These are phyloP conservation scores for Emericellopsis terricola DNA, from an alignment of 495 filamentous ascomycete genomes.

Conservation along the genomic window DNA sequence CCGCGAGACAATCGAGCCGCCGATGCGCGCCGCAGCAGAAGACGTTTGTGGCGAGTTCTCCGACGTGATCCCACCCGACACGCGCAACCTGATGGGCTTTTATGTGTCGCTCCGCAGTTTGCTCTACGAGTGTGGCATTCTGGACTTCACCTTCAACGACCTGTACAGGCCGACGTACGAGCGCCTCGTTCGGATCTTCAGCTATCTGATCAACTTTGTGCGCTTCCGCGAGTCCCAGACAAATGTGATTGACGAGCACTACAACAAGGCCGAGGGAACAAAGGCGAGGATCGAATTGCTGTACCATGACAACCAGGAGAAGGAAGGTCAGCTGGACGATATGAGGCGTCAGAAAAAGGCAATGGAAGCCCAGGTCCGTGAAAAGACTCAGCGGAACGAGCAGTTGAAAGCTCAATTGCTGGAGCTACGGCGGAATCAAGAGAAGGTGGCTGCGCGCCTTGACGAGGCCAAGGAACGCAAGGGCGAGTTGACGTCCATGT, in stretches of 20 bases:
- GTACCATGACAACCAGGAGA: constrained; percentile 68
- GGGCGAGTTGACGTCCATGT: constrained; percentile 42
- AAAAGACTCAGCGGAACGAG: constrained; percentile 68
- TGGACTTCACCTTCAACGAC: constrained; percentile 84
- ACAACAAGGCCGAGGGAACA: constrained; percentile 70
- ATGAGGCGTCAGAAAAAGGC: constrained; percentile 59
- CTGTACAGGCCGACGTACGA: constrained; percentile 75
- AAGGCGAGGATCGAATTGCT: constrained; percentile 78
- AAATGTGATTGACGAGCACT: constrained; percentile 71
- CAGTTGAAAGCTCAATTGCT: constrained; percentile 65
- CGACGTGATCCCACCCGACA: constrained; percentile 69
- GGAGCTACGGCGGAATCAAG: constrained; percentile 59
- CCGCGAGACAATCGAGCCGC: constrained; percentile 78
- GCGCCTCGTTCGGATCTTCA: constrained; percentile 79
- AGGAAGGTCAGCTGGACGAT: constrained; percentile 60
- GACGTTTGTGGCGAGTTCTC: constrained; percentile 65
- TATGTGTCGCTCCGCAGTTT: constrained; percentile 61
- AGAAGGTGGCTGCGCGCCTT: constrained; percentile 57
- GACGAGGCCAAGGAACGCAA: constrained; percentile 62
- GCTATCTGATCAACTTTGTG: constrained; percentile 95
- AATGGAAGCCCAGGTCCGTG: constrained; percentile 59
- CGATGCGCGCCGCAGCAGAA: constrained; percentile 77
- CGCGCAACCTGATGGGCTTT: constrained; percentile 84
- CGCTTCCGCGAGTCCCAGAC: constrained; percentile 87
- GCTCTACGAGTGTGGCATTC: constrained; percentile 73